phyloP scores from a whole-genome alignment of 805 yeast genomes.

The Ogataea methylovora region DNA sequence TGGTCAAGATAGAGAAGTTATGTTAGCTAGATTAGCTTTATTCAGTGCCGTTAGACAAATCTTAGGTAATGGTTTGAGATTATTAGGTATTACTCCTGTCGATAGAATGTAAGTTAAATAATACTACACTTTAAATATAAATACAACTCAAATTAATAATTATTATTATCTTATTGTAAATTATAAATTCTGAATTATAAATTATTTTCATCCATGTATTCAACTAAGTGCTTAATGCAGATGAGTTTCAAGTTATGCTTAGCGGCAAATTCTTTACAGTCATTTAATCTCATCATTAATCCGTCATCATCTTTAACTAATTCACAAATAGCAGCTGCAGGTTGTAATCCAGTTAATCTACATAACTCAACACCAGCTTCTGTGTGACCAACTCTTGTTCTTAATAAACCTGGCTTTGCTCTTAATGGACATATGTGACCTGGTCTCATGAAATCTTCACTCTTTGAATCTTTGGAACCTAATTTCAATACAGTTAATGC shows the following conservation, averaged over 20 bases:
- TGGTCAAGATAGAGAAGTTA: conserved; percentile 83
- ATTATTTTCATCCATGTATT: conserved; percentile 33
- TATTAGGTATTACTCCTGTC: conserved; percentile 95
- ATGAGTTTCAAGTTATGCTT: conserved; percentile 60
- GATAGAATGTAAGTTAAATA: conserved; percentile 71
- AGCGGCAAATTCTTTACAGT: conserved; percentile 66
- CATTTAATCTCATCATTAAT: conserved; percentile 87
- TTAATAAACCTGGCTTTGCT: conserved; percentile 80
- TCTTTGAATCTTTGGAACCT: conserved; percentile 50
- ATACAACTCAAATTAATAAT: neutral
- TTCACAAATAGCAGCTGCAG: conserved; percentile 92
- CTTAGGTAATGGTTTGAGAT: conserved; percentile 77
- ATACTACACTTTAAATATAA: too few species aligned
- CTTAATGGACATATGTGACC: conserved; percentile 93
- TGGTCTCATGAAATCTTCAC: conserved; percentile 76
- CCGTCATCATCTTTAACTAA: conserved; percentile 91
- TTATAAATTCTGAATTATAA: too few species aligned
- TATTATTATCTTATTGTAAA: too few species aligned
- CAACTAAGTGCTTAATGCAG: conserved; percentile 68
- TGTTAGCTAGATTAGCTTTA: conserved; percentile 86
- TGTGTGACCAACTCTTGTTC: conserved; percentile 87
- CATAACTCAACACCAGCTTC: conserved; percentile 94
- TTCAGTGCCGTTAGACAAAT: conserved; percentile 88
- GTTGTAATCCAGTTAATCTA: conserved; percentile 64
- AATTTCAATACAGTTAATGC: conserved; percentile 71